These are phyloP conservation scores for Wallacemonas sp. DNA, from an alignment of 208 protist genomes.

Conservation along the genomic window DNA sequence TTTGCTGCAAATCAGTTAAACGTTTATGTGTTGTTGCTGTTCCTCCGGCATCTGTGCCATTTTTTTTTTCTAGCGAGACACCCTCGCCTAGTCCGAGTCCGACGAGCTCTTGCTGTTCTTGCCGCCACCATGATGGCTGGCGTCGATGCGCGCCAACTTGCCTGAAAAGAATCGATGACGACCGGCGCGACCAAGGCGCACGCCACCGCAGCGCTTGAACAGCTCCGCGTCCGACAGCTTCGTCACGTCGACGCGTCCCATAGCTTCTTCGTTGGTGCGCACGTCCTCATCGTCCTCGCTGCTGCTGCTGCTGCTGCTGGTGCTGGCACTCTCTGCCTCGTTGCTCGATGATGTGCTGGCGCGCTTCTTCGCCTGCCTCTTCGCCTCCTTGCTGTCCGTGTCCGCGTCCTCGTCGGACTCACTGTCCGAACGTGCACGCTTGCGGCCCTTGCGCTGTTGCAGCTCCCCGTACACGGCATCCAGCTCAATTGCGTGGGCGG, in stretches of 20 bases:
- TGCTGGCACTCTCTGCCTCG: constrained; percentile 11
- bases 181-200: constrained; percentile 80
- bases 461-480: constrained; percentile 64
- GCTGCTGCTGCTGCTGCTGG: constrained; percentile 22
- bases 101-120: constrained; percentile 4
- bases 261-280: background rate
- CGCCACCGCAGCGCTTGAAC: constrained; percentile 72
- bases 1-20: no score
- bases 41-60: background rate
- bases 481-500: constrained; percentile 62
- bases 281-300: constrained; percentile 19
- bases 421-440: constrained; percentile 5
- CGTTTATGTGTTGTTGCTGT: background rate
- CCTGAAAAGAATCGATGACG: constrained; percentile 88
- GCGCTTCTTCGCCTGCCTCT: background rate
- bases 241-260: constrained; percentile 30
- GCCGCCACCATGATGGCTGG: constrained; percentile 25
- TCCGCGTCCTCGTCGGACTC: constrained; percentile 4
- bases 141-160: constrained; percentile 76
- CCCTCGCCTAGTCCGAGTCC: constrained; percentile 1
- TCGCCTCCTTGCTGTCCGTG: constrained; percentile 9
- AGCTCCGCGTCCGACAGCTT: constrained; percentile 73
- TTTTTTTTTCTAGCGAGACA: background rate
- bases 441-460: constrained; percentile 17
- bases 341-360: background rate